Evolutionary conservation across 176 grass and related monocot genomes (phyloP), one percentile per base, ranked within the genome.

Genomic region (Guadua angustifolia): DNA sequence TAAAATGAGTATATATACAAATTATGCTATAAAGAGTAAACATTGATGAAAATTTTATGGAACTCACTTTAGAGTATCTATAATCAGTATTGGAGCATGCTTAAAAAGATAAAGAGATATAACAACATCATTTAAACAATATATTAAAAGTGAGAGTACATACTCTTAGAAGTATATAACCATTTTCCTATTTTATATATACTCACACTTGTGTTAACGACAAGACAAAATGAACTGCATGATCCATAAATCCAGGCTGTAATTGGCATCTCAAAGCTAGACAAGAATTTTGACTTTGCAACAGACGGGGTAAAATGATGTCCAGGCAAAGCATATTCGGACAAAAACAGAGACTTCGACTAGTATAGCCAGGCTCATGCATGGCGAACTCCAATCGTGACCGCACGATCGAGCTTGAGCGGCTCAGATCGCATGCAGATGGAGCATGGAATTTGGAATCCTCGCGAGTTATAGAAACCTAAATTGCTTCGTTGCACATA

Each of bases 301-400:
- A 35, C 11, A 14, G 53, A 47, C 15, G 39, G 26, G 2, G 9
- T 44, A 39, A 69, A 61, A 18, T 57, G 79, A 35, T 24, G 49
- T 58, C 17, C 19, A 69, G 73, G 64, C 64, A 3, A 61, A 70
- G 42, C 52, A 85, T 85, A 29, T 78, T 78, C 32, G 81, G 46
- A 66, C 77, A 66, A 50, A 8, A 66, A 36, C 26, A 16, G 44
- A 1, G 11, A 25, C 57, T 36, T 82, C 0, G 9, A 7, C 44
- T 50, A 3, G 24, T 32, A 51, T 4, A 26, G 6, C 71, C 49
- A 73, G 6, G 19, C 8, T 10, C 19, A 57, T 57, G 55, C 55
- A 22, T 57, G 18, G 16, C 60, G 8, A 24, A 36, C 45, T 45
- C 5, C 46, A 29, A 43, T 0, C 4, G 39, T n/a, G 3, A 12